Evolutionary conservation across 2,329 filamentous ascomycete species (phyloP).

Genomic region (Plectosphaerella plurivora): DNA sequence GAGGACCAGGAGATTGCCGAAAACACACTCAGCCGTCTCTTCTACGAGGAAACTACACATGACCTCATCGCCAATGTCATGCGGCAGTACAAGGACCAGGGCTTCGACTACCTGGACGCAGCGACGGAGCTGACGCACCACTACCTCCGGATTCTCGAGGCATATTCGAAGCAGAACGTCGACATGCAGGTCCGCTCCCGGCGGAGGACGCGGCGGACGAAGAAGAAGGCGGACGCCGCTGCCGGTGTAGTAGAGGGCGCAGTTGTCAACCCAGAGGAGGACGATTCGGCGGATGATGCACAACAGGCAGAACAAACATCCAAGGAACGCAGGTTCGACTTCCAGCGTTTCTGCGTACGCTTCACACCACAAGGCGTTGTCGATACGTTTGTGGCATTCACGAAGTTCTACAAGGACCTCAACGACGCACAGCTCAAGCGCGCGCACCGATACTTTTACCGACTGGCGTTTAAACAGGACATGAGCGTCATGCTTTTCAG

Average conservation of each 20-base stretch:
- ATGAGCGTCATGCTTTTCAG: conserved; percentile 84
- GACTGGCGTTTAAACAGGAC: conserved; percentile 91
- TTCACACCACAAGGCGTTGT: conserved; percentile 83
- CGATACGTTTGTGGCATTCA: conserved; percentile 81
- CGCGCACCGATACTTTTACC: conserved; percentile 89
- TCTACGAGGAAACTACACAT: conserved; percentile 94
- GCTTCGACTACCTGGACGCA: conserved; percentile 88
- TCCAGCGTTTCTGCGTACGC: conserved; percentile 72
- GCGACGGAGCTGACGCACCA: conserved; percentile 88
- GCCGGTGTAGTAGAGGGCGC: conserved; percentile 29
- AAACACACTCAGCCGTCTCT: conserved; percentile 94
- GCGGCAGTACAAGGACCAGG: conserved; percentile 86
- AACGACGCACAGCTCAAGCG: conserved; percentile 79
- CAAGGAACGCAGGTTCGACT: conserved; percentile 90
- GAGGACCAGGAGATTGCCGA: conserved; percentile 98
- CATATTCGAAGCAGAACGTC: conserved; percentile 90
- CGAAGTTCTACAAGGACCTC: conserved; percentile 76
- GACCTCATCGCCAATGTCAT: conserved; percentile 79
- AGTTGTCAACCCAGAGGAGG: conserved; percentile 52
- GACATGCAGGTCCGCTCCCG: conserved; percentile 90
- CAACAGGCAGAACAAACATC: conserved; percentile 64
- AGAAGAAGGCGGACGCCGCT: conserved; percentile 50
- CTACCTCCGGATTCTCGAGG: conserved; percentile 86
- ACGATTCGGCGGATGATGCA: conserved; percentile 69
- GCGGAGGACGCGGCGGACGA: conserved; percentile 67